Conservation (phyloP, 2,329 filamentous ascomycete genomes). For the Neurospora sp. region DNA sequence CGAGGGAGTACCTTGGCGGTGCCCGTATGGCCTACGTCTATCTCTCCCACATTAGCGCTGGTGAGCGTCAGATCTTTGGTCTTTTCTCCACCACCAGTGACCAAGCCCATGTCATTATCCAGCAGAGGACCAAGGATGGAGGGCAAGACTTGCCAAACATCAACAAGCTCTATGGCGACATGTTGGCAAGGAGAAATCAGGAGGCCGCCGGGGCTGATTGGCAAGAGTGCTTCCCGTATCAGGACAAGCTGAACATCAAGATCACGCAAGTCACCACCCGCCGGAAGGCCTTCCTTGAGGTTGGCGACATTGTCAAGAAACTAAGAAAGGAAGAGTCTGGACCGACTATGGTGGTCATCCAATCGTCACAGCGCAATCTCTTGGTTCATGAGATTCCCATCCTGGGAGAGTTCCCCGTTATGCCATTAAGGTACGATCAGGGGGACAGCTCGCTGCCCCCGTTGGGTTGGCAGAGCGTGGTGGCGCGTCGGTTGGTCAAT, state of each 20-base stretch:
- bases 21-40: slow-evolving; percentile 76
- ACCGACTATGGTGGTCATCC: slow-evolving; percentile 76
- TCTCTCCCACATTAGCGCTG: slow-evolving; percentile 82
- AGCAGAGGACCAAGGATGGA: slow-evolving; percentile 70
- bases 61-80: slow-evolving; percentile 87
- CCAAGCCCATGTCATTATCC: slow-evolving; percentile 78
- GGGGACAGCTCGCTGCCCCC: slow-evolving; percentile 82
- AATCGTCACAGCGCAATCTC: slow-evolving; percentile 74
- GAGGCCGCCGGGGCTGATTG: slow-evolving; percentile 60
- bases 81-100: slow-evolving; percentile 76
- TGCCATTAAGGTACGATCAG: slow-evolving; percentile 72
- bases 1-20: slow-evolving; percentile 61
- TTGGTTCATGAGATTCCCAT: slow-evolving; percentile 78
- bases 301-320: slow-evolving; percentile 82
- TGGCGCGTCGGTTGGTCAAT: slow-evolving; percentile 73
- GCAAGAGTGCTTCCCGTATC: slow-evolving; percentile 78
- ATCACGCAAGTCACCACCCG: slow-evolving; percentile 80
- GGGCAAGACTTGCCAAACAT: slow-evolving; percentile 80
- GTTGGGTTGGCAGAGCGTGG: slow-evolving; percentile 85
- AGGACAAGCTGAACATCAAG: slow-evolving; percentile 76
- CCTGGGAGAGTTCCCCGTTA: slow-evolving; percentile 70
- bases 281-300: slow-evolving; percentile 78
- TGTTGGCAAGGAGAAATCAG: slow-evolving; percentile 54
- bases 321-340: slow-evolving; percentile 74
- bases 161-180: slow-evolving; percentile 75